A percentile compares a stretch with the other conserved stretches of the same genome.
These are phyloP conservation scores for Stentor coeruleus DNA, from an alignment of 73 alveolate species.

Conservation along the genomic window DNA sequence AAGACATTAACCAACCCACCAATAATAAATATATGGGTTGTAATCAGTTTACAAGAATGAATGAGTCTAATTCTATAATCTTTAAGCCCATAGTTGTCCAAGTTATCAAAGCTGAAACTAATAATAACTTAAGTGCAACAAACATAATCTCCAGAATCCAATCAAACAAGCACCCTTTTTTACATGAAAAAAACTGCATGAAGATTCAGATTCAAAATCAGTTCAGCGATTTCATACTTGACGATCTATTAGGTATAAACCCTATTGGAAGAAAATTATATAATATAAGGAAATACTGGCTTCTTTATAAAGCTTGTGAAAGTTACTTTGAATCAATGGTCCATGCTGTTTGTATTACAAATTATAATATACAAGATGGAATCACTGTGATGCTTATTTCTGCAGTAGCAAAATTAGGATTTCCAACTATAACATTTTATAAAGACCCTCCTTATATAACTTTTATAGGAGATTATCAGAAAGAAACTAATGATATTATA, in stretches of 20 bases:
- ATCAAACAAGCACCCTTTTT: background rate
- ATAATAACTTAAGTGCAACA: background rate
- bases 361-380: background rate
- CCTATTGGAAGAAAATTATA: background rate
- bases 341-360: background rate
- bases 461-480: background rate
- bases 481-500: background rate
- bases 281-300: background rate
- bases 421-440: background rate
- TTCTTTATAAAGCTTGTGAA: background rate
- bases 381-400: background rate
- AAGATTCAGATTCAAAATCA: background rate
- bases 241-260: background rate
- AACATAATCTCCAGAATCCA: background rate
- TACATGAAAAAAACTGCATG: background rate
- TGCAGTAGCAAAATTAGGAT: background rate
- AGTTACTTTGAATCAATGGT: background rate
- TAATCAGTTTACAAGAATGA: background rate
- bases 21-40: conserved; percentile 13
- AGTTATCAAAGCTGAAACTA: background rate
- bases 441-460: background rate
- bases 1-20: no score
- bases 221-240: background rate
- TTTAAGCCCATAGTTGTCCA: background rate
- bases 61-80: background rate